phyloP scores from a whole-genome alignment of 2,329 filamentous ascomycete genomes.

The Trichophyton equinum region DNA sequence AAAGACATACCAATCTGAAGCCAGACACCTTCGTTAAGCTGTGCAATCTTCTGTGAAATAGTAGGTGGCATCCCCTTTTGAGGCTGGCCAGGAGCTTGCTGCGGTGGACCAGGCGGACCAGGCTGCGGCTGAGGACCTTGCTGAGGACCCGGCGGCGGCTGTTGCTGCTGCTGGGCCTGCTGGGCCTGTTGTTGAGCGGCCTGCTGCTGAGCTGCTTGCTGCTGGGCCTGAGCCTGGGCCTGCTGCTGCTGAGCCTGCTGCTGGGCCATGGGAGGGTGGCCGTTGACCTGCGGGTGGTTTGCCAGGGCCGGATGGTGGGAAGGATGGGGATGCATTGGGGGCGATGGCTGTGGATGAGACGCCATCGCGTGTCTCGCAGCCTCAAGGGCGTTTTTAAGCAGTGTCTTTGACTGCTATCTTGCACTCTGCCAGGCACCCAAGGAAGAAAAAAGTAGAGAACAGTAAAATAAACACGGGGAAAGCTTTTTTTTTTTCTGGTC shows the following conservation, averaged over 20 bases:
- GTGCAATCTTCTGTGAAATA: conserved; percentile 60
- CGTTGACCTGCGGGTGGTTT: conserved; percentile 46
- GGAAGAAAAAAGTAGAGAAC: neutral
- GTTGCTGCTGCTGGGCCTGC: conserved; percentile 35
- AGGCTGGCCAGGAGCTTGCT: neutral
- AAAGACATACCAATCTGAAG: conserved; percentile 70
- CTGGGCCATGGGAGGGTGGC: conserved; percentile 26
- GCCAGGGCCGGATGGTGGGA: conserved; percentile 52
- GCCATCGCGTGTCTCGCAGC: conserved; percentile 35
- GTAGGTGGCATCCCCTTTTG: conserved; percentile 44
- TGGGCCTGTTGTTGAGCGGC: conserved; percentile 24
- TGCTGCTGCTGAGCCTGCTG: conserved; percentile 36
- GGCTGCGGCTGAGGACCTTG: neutral
- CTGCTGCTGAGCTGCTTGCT: conserved; percentile 37
- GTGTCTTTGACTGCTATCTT: neutral
- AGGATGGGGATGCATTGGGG: conserved; percentile 58
- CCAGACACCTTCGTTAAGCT: conserved; percentile 81
- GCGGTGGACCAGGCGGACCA: neutral
- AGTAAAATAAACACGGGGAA: conserved; percentile 1
- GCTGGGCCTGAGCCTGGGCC: conserved; percentile 12
- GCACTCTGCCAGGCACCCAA: neutral
- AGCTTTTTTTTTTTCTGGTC: neutral
- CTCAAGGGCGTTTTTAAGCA: neutral
- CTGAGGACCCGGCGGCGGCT: neutral
- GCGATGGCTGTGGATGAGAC: conserved; percentile 67